These are phyloP conservation scores for Ramichloridium luteum DNA, from an alignment of 2,329 filamentous ascomycete species.

Conservation along the genomic window DNA sequence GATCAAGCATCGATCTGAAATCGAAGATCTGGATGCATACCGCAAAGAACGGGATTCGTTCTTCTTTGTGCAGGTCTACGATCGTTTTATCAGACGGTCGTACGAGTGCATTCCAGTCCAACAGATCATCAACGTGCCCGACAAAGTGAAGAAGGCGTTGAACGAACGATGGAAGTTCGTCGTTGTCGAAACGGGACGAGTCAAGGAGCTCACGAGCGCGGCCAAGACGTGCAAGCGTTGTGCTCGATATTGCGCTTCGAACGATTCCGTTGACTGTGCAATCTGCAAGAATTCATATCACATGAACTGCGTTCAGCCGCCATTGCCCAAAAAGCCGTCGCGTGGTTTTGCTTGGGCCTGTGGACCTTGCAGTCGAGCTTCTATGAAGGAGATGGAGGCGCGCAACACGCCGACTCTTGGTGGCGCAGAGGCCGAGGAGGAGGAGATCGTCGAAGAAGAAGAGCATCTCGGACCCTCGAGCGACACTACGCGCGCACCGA, in stretches of 20 bases:
- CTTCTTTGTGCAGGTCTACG: constrained; percentile 95
- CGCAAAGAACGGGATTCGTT: constrained; percentile 78
- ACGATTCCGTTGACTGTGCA: constrained; percentile 93
- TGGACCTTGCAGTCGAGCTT: constrained; percentile 87
- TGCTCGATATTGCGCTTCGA: constrained; percentile 78
- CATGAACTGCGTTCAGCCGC: constrained; percentile 93
- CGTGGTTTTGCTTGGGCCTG: constrained; percentile 98
- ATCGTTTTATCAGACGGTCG: constrained; percentile 94
- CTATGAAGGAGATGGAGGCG: constrained; percentile 83
- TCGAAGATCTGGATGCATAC: constrained; percentile 68
- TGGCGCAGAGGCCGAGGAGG: constrained; percentile 39
- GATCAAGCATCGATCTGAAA: constrained; percentile 79
- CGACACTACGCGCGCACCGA: constrained; percentile 50
- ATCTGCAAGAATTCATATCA: constrained; percentile 93
- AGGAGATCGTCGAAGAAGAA: constrained; percentile 54
- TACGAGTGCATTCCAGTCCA: constrained; percentile 92
- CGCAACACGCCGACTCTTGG: constrained; percentile 68
- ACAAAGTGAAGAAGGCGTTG: constrained; percentile 86
- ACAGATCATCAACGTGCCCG: constrained; percentile 90
- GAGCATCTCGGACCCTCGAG: constrained; percentile 43
- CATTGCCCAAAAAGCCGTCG: constrained; percentile 87
- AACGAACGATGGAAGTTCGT: constrained; percentile 96
- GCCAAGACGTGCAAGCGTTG: constrained; percentile 96
- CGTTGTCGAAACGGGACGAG: constrained; percentile 81
- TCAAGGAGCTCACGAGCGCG: constrained; percentile 89